Conservation (phyloP, 1,284 basidiomycete genomes). For the Sanghuangporus sanghuang region DNA sequence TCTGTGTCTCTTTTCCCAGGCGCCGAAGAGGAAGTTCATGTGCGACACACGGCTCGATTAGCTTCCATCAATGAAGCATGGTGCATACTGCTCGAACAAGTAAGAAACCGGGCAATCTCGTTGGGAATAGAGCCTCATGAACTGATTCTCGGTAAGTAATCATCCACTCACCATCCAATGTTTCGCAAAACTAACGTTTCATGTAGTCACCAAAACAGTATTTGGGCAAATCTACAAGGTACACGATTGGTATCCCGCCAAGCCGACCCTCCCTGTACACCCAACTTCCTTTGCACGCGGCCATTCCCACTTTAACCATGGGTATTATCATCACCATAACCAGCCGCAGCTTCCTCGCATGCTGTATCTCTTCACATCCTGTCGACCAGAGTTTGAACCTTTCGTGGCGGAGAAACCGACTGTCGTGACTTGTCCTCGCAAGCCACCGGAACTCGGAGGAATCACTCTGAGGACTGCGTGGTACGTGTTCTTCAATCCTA, state of each 20-base stretch:
- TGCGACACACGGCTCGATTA: conserved; percentile 32
- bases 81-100: conserved; percentile 35
- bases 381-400: conserved; percentile 12
- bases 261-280: neutral
- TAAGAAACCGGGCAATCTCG: conserved; percentile 28
- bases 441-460: neutral
- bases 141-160: conserved; percentile 37
- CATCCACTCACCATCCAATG: neutral
- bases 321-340: neutral
- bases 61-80: conserved; percentile 36
- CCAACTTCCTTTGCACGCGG: neutral
- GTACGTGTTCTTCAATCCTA: neutral
- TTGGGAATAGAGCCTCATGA: conserved; percentile 38
- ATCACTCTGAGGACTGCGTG: conserved; percentile 6
- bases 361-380: conserved; percentile 33
- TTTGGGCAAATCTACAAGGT: conserved; percentile 28
- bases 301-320: neutral
- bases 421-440: neutral
- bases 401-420: conserved; percentile 12
- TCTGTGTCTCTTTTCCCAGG: conserved; percentile 35
- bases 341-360: conserved; percentile 28
- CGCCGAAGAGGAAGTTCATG: conserved; percentile 33
- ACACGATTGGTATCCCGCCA: neutral
- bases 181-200: neutral
- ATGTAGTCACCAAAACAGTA: conserved; percentile 32